A percentile compares a stretch with the other conserved stretches of the same genome.
phyloP scores from a whole-genome alignment of 305 asterid species.

The Fraxinus baroniana region DNA sequence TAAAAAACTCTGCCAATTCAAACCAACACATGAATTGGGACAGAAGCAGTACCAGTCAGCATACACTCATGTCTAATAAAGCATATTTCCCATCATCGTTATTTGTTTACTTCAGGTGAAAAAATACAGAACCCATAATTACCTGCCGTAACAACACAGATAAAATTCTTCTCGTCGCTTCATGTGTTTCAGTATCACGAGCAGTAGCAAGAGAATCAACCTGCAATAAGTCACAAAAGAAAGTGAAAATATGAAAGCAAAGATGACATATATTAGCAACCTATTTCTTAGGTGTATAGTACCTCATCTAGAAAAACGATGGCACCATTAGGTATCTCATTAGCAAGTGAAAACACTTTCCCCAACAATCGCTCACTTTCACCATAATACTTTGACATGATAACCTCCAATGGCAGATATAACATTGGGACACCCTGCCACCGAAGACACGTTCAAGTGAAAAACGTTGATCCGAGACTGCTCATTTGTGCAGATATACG shows the following conservation, averaged over 20 bases:
- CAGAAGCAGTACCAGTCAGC: neutral
- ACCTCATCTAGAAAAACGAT: slow-evolving; percentile 95
- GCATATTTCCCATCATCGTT: neutral
- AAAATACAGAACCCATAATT: slow-evolving; percentile 21
- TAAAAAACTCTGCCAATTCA: neutral
- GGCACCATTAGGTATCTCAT: slow-evolving; percentile 79
- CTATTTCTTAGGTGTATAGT: slow-evolving; percentile 14
- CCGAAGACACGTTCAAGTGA: slow-evolving; percentile 13
- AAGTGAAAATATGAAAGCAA: neutral
- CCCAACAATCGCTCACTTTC: slow-evolving; percentile 95
- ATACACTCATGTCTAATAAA: neutral
- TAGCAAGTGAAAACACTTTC: slow-evolving; percentile 89
- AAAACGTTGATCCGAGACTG: slow-evolving; percentile 17
- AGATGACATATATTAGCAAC: slow-evolving; percentile 7
- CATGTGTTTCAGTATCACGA: slow-evolving; percentile 93
- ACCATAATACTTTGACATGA: slow-evolving; percentile 91
- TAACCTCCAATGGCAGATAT: slow-evolving; percentile 89
- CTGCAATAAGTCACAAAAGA: slow-evolving; percentile 37
- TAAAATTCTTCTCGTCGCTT: slow-evolving; percentile 89
- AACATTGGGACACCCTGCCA: slow-evolving; percentile 82
- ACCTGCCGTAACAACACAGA: slow-evolving; percentile 96
- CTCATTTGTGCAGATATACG: slow-evolving; percentile 9
- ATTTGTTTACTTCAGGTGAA: neutral
- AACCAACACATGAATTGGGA: neutral
- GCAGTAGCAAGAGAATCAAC: slow-evolving; percentile 92